Base-by-base conservation (phyloP, 345 rosid species). In the Rhizophora mangle region DNA sequence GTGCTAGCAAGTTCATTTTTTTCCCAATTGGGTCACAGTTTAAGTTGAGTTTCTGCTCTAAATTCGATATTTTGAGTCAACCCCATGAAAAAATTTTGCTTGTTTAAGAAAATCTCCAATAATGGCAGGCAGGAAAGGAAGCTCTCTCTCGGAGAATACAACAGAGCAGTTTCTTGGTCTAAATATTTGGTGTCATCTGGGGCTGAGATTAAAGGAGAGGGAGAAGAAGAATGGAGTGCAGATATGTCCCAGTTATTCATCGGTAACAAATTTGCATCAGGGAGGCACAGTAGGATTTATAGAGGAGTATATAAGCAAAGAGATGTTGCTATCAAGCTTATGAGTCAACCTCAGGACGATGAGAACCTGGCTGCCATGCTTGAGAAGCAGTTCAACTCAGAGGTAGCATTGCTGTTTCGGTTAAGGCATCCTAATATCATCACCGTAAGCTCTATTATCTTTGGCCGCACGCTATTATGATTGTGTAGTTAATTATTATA, bases 251-350 rank as follows among this genome's bases (percentile, higher is more conserved):
- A 85, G 72, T 79, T 89, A 76, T 74, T 87, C 67, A 82, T 87
- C 51, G 96, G 91, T 10, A 72, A 58, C 77, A 89, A 87, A 74
- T 89, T 89, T 69, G 96, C 96, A 43, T 81, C 89, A 2, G 91
- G 92, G 26, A 79, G 88, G 73, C 96, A 89, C 63, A 87, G 96
- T 72, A 83, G 96, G 88, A 85, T 89, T 64, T 89, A 89, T 74
- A 76, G 87, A 75, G 96, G 96, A 66, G 75, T 86, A 1, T 89
- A 89, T 62, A 87, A 83, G 82, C 89, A 87, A 68, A 81, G 67
- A 69, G 89, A 86, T 71, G 96, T 87, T 24, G 96, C 96, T 6
- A 86, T 89, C 70, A 89, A 89, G 86, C 80, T 89, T 47, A 74
- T 87, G 37, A 84, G 92, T 74, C 90, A 87, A 76, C 96, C 92